Base-by-base conservation (phyloP, 1,284 basidiomycete species). In the Takashimella koratensis region DNA sequence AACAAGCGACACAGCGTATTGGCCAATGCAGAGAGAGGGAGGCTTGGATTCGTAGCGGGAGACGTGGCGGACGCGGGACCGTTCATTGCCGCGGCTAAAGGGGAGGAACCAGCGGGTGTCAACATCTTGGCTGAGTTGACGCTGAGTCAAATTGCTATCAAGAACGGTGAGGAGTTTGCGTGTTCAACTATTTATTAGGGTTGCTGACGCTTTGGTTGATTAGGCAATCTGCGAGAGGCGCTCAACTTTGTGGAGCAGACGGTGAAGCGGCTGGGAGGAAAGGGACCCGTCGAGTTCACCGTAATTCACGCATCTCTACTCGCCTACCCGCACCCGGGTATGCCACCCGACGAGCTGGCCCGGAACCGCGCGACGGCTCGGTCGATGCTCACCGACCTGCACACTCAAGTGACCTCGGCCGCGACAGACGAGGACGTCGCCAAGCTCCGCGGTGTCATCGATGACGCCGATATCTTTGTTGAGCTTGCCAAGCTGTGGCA, bases 401-500 rank as follows among this genome's bases (percentile, higher is more conserved):
- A 79, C 58, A 86, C 86, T 63, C 76, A 82, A 16, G 80, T 94
- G 43, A 83, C 84, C 2, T 66, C 67, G 4, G 73, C 71, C 13
- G 58, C 64, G 41, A 67, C 67, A 2, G 63, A 67, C 16, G 68
- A 71, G 47, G 71, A 73, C 40, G 65, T 57, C 57, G 67, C 77
- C 27, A 75, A 80, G 11, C 76, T 83, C 3, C 80, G 83, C 16
- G 81, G 80, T 30, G 80, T 91, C 45, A 79, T 80, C 0, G 83
- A 86, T 12, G 93, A 97, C 66, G 76, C 86, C 45, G 88, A 93
- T 53, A 84, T 94, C 79, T 86, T 90, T 62, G 77, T 86, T 27
- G 92, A 96, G 71, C 85, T 96, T 54, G 90, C 89, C 4, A 83
- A 85, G 52, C 73, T 96, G 47, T 95, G 90, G 87, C 87, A 89